Base-by-base conservation (phyloP, 495 filamentous ascomycete species). In the Daldinia grandis region DNA sequence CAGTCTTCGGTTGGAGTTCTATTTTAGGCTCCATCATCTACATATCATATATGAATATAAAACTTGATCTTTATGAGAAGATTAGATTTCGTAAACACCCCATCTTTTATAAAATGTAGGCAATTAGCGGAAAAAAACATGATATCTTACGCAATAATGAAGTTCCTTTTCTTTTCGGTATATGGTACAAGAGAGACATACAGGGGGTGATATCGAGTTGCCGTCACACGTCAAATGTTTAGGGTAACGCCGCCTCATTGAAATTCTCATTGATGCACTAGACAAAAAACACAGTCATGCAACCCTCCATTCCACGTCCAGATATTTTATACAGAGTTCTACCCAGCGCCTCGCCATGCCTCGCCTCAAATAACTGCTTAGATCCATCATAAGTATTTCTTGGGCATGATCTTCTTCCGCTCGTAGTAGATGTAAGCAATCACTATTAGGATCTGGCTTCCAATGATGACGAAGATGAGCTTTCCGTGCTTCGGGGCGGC, bases 391-490 rank as follows among this genome's bases (percentile, higher is more conserved):
- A 99, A 80, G 79, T 93, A 99, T 78, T 99, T 99, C 88, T 98
- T 98, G 33, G 94, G 93, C 75, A 86, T 85, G 66, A 85, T 87
- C 80, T 91, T 90, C 70, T 90, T 87, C 66, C 89, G 84, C 85
- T 97, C 97, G 81, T 98, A 97, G 50, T 90, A 75, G 21, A 94
- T 74, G 78, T 94, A 99, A 17, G 82, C 86, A 7, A 75, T 87
- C 3, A 87, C 87, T 21, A 95, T 77, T 74, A 94, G 58, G 25
- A 90, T 74, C 82, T 98, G 94, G 72, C 92, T 88, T 31, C 86
- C 87, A 51, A 99, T 82, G 42, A 97, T 84, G 37, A 93, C 79
- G 76, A 91, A 85, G 63, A 97, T 82, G 71, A 96, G 88, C 73
- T 87, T 85, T 25, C 88, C 87, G 83, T 97, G 89, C 37, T 89